Evolutionary conservation across 495 filamentous ascomycete species (phyloP).

Genomic region (Astrothelium subdiscretum): DNA sequence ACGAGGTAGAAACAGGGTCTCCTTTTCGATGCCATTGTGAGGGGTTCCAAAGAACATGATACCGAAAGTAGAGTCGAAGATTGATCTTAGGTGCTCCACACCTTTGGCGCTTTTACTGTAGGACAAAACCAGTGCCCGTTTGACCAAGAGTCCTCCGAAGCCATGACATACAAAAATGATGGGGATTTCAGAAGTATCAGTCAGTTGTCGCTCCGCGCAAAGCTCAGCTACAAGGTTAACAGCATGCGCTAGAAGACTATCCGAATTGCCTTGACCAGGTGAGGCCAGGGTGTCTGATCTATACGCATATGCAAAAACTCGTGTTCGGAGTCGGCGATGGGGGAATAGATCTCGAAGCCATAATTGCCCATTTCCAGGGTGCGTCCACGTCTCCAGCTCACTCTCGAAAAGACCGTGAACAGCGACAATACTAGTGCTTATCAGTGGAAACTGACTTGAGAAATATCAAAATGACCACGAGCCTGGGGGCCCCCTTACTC

Average conservation of each 20-base stretch:
- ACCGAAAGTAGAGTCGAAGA: slow-evolving; percentile 8
- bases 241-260: slow-evolving; percentile 4
- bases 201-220: slow-evolving; percentile 7
- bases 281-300: background rate
- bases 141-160: slow-evolving; percentile 8
- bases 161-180: slow-evolving; percentile 16
- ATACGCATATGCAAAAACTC: slow-evolving; percentile 6
- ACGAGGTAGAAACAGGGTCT: slow-evolving; percentile 9
- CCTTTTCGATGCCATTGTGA: slow-evolving; percentile 14
- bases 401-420: slow-evolving; percentile 8
- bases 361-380: background rate
- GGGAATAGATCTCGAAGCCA: slow-evolving; percentile 12
- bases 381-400: slow-evolving; percentile 6
- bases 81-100: slow-evolving; percentile 1
- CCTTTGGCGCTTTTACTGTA: background rate
- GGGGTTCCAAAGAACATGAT: slow-evolving; percentile 14
- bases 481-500: background rate
- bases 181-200: slow-evolving; percentile 3
- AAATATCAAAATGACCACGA: background rate
- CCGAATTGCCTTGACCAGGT: background rate
- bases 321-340: background rate
- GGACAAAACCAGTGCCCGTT: slow-evolving; percentile 9
- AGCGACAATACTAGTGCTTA: slow-evolving; percentile 8
- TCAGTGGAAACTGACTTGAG: background rate
- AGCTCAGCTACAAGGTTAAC: slow-evolving; percentile 4